phyloP scores from a whole-genome alignment of 192 early-diverging fungal species.

The Linnemannia hyalina region DNA sequence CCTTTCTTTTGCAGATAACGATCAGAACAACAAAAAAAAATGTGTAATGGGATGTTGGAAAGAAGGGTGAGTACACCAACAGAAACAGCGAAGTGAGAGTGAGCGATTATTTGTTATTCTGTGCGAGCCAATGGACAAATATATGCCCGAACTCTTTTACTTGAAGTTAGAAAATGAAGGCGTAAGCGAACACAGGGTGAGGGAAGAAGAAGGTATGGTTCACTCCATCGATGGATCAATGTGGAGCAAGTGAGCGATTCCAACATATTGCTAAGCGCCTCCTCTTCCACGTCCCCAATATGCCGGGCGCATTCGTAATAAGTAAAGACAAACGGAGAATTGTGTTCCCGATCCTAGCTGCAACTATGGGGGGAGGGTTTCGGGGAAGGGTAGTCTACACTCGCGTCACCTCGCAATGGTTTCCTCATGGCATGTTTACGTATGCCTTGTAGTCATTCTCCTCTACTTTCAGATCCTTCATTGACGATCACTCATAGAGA shows the following conservation, averaged over 20 bases:
- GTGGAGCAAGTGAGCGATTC: not conserved
- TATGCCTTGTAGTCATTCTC: too few species aligned
- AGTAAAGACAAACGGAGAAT: not conserved
- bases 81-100: not conserved
- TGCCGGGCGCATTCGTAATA: not conserved
- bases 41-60: not conserved
- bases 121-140: not conserved
- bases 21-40: not conserved
- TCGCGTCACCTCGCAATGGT: not conserved
- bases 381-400: not conserved
- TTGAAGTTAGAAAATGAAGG: not conserved
- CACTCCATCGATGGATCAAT: not conserved
- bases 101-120: not conserved
- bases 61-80: not conserved
- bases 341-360: not conserved
- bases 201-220: not conserved
- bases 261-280: not conserved
- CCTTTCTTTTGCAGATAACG: not conserved
- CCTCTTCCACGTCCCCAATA: not conserved
- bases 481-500: too few species aligned
- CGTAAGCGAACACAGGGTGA: not conserved
- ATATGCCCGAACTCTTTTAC: not conserved
- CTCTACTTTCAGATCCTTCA: too few species aligned
- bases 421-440: too few species aligned
- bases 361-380: not conserved